phyloP scores from a whole-genome alignment of 352 stramenopile genomes.

The Pythium oligandrum region DNA sequence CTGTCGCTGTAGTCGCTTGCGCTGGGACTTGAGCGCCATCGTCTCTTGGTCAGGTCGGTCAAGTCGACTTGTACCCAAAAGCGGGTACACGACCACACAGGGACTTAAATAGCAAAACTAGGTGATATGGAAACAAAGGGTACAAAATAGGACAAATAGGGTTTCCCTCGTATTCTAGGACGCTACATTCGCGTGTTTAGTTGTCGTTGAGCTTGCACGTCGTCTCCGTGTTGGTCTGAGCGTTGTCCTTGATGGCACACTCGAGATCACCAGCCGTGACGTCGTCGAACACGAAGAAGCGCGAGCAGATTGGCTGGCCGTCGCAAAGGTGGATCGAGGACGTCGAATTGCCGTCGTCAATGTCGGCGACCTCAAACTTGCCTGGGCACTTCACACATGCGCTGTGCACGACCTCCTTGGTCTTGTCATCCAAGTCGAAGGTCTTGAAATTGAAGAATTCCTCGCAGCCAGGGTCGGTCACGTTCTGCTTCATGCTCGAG shows the following conservation, averaged over 20 bases:
- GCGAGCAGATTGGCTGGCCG: slow-evolving; percentile 20
- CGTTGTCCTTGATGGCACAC: slow-evolving; percentile 18
- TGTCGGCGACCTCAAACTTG: slow-evolving; percentile 13
- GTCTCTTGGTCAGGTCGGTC: background rate
- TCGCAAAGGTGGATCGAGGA: slow-evolving; percentile 16
- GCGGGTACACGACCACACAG: too few species aligned
- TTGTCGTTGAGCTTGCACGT: slow-evolving; percentile 16
- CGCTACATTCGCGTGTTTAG: background rate
- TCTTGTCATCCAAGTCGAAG: background rate
- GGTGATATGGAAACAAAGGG: too few species aligned
- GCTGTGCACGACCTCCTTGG: background rate
- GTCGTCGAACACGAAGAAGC: slow-evolving; percentile 14
- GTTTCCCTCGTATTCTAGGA: too few species aligned
- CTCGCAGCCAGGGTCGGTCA: background rate
- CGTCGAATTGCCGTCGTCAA: slow-evolving; percentile 9
- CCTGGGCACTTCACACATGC: slow-evolving; percentile 3
- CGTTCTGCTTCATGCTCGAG: background rate
- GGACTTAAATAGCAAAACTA: too few species aligned
- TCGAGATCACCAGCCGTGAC: slow-evolving; percentile 16
- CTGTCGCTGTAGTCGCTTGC: slow-evolving; percentile 70
- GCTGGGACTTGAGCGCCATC: slow-evolving; percentile 42
- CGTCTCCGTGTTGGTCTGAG: slow-evolving; percentile 13
- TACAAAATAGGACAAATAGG: too few species aligned
- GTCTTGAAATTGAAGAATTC: slow-evolving; percentile 1
- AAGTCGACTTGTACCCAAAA: slow-evolving; percentile 1